These are phyloP conservation scores for Terfezia claveryi DNA, from an alignment of 495 filamentous ascomycete species.

Conservation along the genomic window DNA sequence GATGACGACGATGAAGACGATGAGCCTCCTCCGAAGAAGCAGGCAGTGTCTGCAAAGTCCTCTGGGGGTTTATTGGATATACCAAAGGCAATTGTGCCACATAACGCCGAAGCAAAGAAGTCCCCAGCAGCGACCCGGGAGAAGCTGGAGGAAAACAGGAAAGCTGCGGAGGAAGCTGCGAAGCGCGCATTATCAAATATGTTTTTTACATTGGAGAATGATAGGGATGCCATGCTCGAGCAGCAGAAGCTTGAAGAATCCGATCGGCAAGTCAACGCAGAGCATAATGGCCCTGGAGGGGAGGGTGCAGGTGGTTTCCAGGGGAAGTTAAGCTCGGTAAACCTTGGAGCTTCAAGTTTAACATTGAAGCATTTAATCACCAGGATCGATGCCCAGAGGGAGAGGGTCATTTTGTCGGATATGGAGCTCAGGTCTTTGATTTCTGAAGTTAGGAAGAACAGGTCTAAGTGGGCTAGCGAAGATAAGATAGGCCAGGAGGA, in stretches of 20 bases:
- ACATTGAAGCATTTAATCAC: constrained; percentile 92
- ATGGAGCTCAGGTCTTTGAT: constrained; percentile 76
- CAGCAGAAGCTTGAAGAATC: constrained; percentile 93
- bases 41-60: constrained; percentile 23
- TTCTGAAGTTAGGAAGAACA: constrained; percentile 89
- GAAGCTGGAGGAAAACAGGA: constrained; percentile 82
- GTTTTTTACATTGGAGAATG: constrained; percentile 88
- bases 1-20: constrained; percentile 74
- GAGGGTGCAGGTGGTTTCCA: constrained; percentile 27
- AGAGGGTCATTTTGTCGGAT: constrained; percentile 72
- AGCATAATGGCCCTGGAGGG: constrained; percentile 31
- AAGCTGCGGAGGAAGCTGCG: constrained; percentile 72
- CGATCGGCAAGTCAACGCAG: constrained; percentile 83
- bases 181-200: constrained; percentile 73
- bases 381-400: constrained; percentile 75
- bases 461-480: constrained; percentile 97
- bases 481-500: constrained; percentile 94
- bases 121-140: constrained; percentile 41
- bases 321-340: constrained; percentile 75
- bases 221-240: constrained; percentile 87
- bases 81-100: not conserved
- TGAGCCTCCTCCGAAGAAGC: constrained; percentile 22
- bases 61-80: constrained; percentile 5
- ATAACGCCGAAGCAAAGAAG: constrained; percentile 25
- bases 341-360: constrained; percentile 88